Base-by-base conservation (phyloP, 169 alveolate species). In the Neospora caninum region DNA sequence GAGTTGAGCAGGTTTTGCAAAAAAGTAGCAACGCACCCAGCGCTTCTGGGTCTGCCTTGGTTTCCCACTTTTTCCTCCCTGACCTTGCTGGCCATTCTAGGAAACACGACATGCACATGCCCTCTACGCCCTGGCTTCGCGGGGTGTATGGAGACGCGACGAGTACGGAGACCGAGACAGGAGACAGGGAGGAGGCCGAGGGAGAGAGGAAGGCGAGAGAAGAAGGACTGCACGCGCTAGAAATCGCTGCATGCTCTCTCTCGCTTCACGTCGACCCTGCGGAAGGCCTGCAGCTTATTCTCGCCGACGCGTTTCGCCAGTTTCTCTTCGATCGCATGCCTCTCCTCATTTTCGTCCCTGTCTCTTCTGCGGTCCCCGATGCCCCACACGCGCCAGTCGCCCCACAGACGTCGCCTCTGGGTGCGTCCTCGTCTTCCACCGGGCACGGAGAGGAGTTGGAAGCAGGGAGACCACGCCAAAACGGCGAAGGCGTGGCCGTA, bases 211-310 rank as follows among this genome's bases (percentile, higher is more conserved):
- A 64, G 7, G 73, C 73, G n/a, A n/a, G n/a, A n/a, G n/a, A n/a
- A 64, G 34, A 64, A 27, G 73, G 73, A 64, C 31, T 64, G 73
- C 25, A 64, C 31, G n/a, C n/a, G 7, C 73, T 64, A 6, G 73
- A 64, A 27, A 29, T 64, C 73, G 73, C 73, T 4, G 73, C 73
- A 29, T 64, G 73, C 73, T 64, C 73, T 31, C 29, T 82, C 25
- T 36, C 69, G 22, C 25, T 42, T 13, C 41, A 27, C 41, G 38
- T 42, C 22, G 89, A 38, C 39, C 69, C 89, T 36, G 67, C 38
- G n/a, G 89, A 38, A 41, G 53, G 89, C 41, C 89, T 82, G 54
- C 89, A 41, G 67, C 13, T 82, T 67, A 41, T 82, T 41, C 67
- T 42, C n/a, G 89, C 89, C 27, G n/a, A 22, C 25, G 39, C 41